Percentiles rank a stretch among this genome's conserved stretches.
These are phyloP conservation scores for Saturnispora silvae DNA, from an alignment of 805 yeast genomes.

Conservation along the genomic window DNA sequence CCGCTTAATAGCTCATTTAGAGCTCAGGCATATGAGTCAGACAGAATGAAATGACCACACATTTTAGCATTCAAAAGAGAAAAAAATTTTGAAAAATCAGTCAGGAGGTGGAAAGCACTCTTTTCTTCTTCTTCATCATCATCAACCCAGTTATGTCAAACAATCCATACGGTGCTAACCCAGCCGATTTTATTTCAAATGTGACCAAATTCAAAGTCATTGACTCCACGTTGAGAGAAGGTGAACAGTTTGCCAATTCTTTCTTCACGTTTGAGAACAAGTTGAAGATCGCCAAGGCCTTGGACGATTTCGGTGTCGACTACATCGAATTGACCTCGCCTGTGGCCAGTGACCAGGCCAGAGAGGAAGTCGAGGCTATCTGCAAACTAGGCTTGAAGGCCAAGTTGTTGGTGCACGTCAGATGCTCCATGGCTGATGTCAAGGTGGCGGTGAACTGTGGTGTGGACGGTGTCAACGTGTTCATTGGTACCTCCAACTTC, in stretches of 20 bases:
- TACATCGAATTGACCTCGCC: constrained; percentile 53
- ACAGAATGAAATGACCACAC: no score
- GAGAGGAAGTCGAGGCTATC: constrained; percentile 47
- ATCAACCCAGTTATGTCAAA: constrained; percentile 9
- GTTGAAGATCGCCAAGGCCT: constrained; percentile 48
- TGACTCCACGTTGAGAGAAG: constrained; percentile 52
- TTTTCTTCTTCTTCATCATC: not conserved
- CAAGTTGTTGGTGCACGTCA: constrained; percentile 47
- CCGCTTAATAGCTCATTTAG: no score
- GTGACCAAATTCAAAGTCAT: constrained; percentile 43
- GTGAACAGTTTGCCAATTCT: constrained; percentile 56
- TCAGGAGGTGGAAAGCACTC: not conserved
- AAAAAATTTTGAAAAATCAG: no score
- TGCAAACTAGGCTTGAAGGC: constrained; percentile 50
- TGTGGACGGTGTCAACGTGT: constrained; percentile 53
- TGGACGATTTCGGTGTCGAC: constrained; percentile 52
- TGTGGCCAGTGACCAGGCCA: constrained; percentile 47
- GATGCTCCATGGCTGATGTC: constrained; percentile 56
- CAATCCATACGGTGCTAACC: constrained; percentile 52
- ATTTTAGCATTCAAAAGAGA: no score
- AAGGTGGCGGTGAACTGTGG: constrained; percentile 52
- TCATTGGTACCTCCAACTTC: constrained; percentile 50
- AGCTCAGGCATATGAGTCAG: no score
- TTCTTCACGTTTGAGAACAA: constrained; percentile 47
- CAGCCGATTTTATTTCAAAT: constrained; percentile 45